These are phyloP conservation scores for Cordyceps javanica DNA, from an alignment of 2,329 filamentous ascomycete species.

Conservation along the genomic window DNA sequence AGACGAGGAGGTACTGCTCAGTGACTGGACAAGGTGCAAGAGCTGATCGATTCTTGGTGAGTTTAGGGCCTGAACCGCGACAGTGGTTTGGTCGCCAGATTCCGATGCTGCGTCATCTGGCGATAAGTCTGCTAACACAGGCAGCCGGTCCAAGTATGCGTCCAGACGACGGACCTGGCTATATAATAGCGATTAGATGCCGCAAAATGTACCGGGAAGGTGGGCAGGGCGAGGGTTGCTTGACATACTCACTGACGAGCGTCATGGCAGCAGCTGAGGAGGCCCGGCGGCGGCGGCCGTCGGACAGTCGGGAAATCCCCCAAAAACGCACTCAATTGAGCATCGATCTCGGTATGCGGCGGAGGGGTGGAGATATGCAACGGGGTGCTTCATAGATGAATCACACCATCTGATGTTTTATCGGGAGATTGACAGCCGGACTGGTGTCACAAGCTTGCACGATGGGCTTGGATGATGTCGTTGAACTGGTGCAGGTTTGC, in stretches of 20 bases:
- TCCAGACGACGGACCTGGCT: constrained; percentile 59
- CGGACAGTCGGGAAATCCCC: constrained; percentile 3
- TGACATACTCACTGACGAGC: constrained; percentile 41
- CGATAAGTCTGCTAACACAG: constrained; percentile 32
- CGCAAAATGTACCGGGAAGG: neutral
- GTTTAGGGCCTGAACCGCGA: constrained; percentile 37
- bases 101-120: constrained; percentile 36
- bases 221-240: neutral
- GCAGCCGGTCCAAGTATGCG: constrained; percentile 58
- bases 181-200: constrained; percentile 16
- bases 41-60: constrained; percentile 55
- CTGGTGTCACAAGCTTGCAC: neutral
- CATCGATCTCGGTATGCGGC: constrained; percentile 5
- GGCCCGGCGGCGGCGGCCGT: neutral
- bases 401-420: constrained; percentile 8
- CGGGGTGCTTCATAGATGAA: neutral
- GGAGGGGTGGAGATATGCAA: neutral
- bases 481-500: neutral
- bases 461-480: constrained; percentile 6
- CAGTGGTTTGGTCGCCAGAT: constrained; percentile 27
- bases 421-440: constrained; percentile 10
- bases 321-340: constrained; percentile 7
- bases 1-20: constrained; percentile 64
- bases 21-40: constrained; percentile 59
- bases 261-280: constrained; percentile 31